Percentiles rank a stretch among this genome's conserved stretches.
phyloP scores from a whole-genome alignment of 768 basidiomycete genomes.

The Termitomyces sp. region DNA sequence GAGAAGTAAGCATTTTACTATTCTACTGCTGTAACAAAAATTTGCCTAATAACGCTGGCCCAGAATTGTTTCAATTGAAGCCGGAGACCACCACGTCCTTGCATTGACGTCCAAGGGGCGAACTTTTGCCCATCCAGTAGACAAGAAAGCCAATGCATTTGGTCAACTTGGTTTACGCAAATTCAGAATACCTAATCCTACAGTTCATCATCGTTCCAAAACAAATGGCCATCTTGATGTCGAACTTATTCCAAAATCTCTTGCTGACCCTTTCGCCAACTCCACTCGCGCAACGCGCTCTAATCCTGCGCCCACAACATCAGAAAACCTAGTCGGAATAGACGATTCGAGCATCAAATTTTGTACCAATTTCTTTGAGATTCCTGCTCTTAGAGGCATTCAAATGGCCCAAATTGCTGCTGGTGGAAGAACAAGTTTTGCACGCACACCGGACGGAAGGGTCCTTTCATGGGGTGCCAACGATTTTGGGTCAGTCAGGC shows the following conservation, averaged over 20 bases:
- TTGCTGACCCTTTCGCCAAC: conserved; percentile 47
- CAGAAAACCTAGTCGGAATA: conserved; percentile 28
- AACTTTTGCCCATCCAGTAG: conserved; percentile 74
- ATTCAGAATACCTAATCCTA: conserved; percentile 45
- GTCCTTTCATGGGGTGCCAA: conserved; percentile 92
- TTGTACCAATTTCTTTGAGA: conserved; percentile 68
- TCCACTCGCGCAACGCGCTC: conserved; percentile 38
- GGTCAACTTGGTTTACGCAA: conserved; percentile 83
- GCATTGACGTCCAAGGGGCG: conserved; percentile 72
- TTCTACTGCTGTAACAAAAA: not conserved
- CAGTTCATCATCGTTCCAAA: conserved; percentile 18
- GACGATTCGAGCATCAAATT: conserved; percentile 53
- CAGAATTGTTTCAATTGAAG: conserved; percentile 72
- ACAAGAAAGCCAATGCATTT: conserved; percentile 69
- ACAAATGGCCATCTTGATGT: conserved; percentile 35
- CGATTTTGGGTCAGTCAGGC: conserved; percentile 61
- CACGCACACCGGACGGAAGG: conserved; percentile 58
- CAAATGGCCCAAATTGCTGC: conserved; percentile 67
- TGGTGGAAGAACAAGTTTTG: conserved; percentile 72
- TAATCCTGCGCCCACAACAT: conserved; percentile 21
- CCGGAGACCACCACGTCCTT: conserved; percentile 71
- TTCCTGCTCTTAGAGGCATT: conserved; percentile 67
- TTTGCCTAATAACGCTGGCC: not conserved
- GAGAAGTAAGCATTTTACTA: conserved; percentile 56
- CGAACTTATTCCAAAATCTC: conserved; percentile 55